Percentiles rank a stretch among this genome's conserved stretches.
phyloP scores from a whole-genome alignment of 2,329 filamentous ascomycete genomes.

The Ophiobolus disseminans region DNA sequence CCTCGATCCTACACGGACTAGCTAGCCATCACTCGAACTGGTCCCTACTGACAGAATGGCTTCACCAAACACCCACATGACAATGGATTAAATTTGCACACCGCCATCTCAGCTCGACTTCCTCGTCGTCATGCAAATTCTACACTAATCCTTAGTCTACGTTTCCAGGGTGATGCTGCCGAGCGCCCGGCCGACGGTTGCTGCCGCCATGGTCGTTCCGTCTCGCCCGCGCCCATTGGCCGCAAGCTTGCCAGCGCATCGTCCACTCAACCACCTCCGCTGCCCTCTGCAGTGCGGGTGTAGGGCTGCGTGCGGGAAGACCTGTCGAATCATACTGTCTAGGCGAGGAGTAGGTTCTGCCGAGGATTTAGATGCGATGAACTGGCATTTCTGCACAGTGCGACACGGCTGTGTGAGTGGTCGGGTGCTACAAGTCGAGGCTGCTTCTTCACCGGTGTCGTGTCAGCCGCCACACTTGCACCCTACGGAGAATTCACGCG shows the following conservation, averaged over 20 bases:
- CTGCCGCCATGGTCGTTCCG: conserved; percentile 19
- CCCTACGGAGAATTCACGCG: not conserved
- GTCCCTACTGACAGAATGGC: no score
- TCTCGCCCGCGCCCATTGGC: conserved; percentile 20
- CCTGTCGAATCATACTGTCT: conserved; percentile 16
- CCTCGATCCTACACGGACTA: not conserved
- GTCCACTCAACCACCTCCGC: conserved; percentile 18
- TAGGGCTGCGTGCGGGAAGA: conserved; percentile 2
- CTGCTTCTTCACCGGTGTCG: conserved; percentile 16
- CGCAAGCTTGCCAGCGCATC: conserved; percentile 40
- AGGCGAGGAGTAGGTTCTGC: not conserved
- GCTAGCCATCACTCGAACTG: no score
- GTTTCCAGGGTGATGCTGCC: conserved; percentile 25
- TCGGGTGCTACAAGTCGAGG: not conserved
- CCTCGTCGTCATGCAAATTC: not conserved
- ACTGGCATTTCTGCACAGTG: conserved; percentile 20
- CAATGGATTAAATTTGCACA: no score
- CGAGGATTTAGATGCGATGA: conserved; percentile 16
- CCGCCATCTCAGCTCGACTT: not conserved
- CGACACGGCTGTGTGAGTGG: conserved; percentile 6
- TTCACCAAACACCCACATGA: not conserved
- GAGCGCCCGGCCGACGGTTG: conserved; percentile 15
- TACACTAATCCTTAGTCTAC: conserved; percentile 8
- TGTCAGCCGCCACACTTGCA: conserved; percentile 3
- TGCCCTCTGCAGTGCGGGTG: conserved; percentile 1